phyloP scores from a whole-genome alignment of 768 basidiomycete species.

The Boletus coccyginus region DNA sequence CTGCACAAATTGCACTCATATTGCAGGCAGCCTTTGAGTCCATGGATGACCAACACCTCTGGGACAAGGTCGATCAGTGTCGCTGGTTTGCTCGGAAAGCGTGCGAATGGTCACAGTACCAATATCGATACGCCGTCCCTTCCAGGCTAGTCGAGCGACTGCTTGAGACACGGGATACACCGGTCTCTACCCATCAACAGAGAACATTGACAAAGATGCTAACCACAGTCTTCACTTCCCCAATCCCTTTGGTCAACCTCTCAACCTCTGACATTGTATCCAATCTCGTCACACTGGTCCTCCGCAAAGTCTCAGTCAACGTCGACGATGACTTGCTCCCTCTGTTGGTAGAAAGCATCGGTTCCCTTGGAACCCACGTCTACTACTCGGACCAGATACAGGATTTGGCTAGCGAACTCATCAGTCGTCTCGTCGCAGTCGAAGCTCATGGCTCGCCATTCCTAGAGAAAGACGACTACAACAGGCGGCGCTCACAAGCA shows the following conservation, averaged over 20 bases:
- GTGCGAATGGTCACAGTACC: constrained; percentile 89
- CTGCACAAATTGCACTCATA: constrained; percentile 66
- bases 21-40: constrained; percentile 72
- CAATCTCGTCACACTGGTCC: constrained; percentile 68
- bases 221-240: constrained; percentile 77
- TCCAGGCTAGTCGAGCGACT: constrained; percentile 81
- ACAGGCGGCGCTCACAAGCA: constrained; percentile 55
- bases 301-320: constrained; percentile 65
- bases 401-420: constrained; percentile 82
- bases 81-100: constrained; percentile 78
- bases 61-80: constrained; percentile 69
- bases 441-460: constrained; percentile 60
- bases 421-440: constrained; percentile 67
- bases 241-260: constrained; percentile 81
- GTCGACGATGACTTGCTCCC: constrained; percentile 64
- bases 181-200: constrained; percentile 48
- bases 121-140: constrained; percentile 89
- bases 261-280: constrained; percentile 88
- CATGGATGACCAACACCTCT: constrained; percentile 58
- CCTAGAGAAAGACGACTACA: constrained; percentile 36
- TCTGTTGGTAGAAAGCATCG: constrained; percentile 69
- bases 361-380: constrained; percentile 84
- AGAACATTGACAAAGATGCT: constrained; percentile 73
- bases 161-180: constrained; percentile 55
- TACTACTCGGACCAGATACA: constrained; percentile 97